A percentile compares a stretch with the other conserved stretches of the same genome.
Conservation (phyloP, 306 rosid species). For the Cucumis cinereus region DNA sequence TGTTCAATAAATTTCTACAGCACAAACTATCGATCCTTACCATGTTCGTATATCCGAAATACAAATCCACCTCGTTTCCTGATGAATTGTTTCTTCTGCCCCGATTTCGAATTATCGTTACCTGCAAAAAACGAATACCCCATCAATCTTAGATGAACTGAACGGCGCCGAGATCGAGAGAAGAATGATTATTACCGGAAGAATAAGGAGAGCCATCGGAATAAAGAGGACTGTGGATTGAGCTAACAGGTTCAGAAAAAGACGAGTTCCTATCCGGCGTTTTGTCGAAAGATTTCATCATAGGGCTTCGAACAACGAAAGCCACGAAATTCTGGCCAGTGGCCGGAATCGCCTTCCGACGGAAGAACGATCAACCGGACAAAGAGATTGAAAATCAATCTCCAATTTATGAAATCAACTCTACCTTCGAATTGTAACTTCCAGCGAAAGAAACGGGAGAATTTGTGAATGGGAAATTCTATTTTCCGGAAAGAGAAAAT, state of each 20-base stretch:
- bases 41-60: constrained; percentile 51
- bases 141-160: not conserved
- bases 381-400: not conserved
- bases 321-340: not conserved
- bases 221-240: constrained; percentile 15
- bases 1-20: not conserved
- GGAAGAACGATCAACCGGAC: not conserved
- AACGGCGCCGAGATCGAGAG: constrained; percentile 1
- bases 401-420: not conserved
- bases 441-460: not conserved
- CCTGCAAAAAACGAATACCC: not conserved
- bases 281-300: not conserved
- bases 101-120: not conserved
- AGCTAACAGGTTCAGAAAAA: constrained; percentile 19
- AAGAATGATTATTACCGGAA: constrained; percentile 19
- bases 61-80: constrained; percentile 30
- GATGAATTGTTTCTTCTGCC: not conserved
- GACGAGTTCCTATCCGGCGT: not conserved
- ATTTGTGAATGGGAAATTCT: not conserved
- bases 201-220: constrained; percentile 19
- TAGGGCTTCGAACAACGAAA: not conserved
- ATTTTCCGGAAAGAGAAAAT: not conserved
- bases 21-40: constrained; percentile 12
- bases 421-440: not conserved
- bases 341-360: not conserved